Percentiles rank a stretch among this genome's conserved stretches.
phyloP scores from a whole-genome alignment of 106 monocot genomes.

The Gastrodia elata region DNA sequence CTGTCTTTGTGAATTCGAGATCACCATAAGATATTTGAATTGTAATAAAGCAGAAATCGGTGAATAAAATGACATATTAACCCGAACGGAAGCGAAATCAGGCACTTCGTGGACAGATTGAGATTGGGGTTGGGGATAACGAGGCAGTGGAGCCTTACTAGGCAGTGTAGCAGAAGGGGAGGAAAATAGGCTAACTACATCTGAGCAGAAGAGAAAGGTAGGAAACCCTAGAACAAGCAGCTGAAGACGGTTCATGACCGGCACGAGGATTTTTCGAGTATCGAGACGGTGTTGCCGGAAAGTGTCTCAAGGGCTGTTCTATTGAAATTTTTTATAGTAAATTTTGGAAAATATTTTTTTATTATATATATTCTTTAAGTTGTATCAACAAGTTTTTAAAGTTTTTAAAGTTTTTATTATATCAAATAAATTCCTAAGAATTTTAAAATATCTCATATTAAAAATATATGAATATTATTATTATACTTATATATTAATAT shows the following conservation, averaged over 20 bases:
- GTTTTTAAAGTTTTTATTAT: too few relatives aligned
- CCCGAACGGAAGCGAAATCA: constrained; percentile 21
- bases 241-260: constrained; percentile 61
- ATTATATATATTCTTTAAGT: too few relatives aligned
- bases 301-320: too few relatives aligned
- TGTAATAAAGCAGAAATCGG: neutral
- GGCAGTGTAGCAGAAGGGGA: constrained; percentile 29
- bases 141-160: constrained; percentile 6
- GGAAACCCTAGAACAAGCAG: constrained; percentile 54
- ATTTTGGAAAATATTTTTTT: too few relatives aligned
- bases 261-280: neutral
- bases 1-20: neutral
- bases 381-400: too few relatives aligned
- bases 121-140: constrained; percentile 15
- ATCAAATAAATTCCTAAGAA: too few relatives aligned
- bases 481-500: too few relatives aligned
- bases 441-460: too few relatives aligned
- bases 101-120: constrained; percentile 5
- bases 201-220: constrained; percentile 85
- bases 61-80: neutral
- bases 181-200: constrained; percentile 73
- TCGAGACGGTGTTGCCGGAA: neutral
- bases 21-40: neutral
- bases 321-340: too few relatives aligned
- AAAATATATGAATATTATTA: too few relatives aligned